A percentile compares a stretch with the other conserved stretches of the same genome.
Conservation (phyloP, 257 asterid species). For the Gentiana dahurica region DNA sequence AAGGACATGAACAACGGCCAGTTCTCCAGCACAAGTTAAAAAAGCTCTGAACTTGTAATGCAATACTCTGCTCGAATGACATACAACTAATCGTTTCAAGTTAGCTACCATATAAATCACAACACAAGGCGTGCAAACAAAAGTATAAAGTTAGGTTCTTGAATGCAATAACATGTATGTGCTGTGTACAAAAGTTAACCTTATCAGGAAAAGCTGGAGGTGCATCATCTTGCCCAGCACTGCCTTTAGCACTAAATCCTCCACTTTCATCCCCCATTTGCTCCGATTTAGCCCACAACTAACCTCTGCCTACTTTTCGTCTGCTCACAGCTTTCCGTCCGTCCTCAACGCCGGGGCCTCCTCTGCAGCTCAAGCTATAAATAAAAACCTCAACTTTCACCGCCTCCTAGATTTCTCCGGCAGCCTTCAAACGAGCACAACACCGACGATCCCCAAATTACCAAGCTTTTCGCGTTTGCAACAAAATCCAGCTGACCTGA, state of each 20-base stretch:
- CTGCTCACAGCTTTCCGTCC: background rate
- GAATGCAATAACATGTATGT: background rate
- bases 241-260: constrained; percentile 32
- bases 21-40: too few relatives aligned
- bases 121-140: background rate
- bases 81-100: background rate
- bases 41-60: too few relatives aligned
- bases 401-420: constrained; percentile 3
- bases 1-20: too few relatives aligned
- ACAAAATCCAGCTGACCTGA: constrained; percentile 3
- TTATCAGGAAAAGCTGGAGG: constrained; percentile 27
- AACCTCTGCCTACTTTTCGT: constrained; percentile 6
- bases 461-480: constrained; percentile 23
- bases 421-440: background rate
- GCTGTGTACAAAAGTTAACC: constrained; percentile 11
- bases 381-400: background rate
- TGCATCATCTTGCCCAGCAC: constrained; percentile 18
- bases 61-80: background rate
- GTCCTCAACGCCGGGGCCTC: background rate
- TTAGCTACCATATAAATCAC: background rate
- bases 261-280: constrained; percentile 36
- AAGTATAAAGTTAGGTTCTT: background rate
- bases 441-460: constrained; percentile 10
- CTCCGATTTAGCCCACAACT: constrained; percentile 8
- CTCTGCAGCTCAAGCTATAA: background rate